Evolutionary conservation across 2,329 filamentous ascomycete genomes (phyloP).

Genomic region (Diaporthe aspalathi): DNA sequence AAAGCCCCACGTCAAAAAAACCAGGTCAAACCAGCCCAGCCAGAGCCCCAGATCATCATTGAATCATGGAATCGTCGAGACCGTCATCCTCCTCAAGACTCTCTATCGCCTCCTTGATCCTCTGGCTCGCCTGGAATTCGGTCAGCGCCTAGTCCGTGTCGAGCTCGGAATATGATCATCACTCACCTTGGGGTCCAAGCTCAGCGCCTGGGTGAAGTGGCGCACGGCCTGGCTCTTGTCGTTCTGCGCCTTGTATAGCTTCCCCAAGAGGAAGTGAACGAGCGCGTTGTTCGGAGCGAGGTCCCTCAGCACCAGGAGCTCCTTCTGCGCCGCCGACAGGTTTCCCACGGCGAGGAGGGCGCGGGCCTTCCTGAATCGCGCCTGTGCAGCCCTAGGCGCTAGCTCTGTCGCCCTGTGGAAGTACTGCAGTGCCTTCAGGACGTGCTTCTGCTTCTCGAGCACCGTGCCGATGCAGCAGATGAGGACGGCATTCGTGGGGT

Average conservation of each 20-base stretch:
- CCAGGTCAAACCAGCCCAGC: background rate
- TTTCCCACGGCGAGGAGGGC: constrained; percentile 81
- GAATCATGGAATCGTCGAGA: constrained; percentile 74
- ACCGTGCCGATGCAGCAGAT: constrained; percentile 93
- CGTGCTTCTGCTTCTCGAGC: constrained; percentile 88
- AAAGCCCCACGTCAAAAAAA: background rate
- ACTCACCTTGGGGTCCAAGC: constrained; percentile 93
- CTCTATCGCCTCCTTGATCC: constrained; percentile 98
- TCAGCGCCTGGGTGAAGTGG: constrained; percentile 94
- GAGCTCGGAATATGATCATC: background rate
- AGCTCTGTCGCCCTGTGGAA: constrained; percentile 87
- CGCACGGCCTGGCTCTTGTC: constrained; percentile 85
- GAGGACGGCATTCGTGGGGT: constrained; percentile 92
- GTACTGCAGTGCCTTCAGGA: constrained; percentile 79
- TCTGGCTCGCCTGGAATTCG: constrained; percentile 77
- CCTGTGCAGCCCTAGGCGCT: constrained; percentile 82
- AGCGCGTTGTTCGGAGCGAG: constrained; percentile 94
- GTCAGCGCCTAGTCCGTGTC: background rate
- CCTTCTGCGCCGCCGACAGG: constrained; percentile 78
- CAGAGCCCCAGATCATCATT: constrained; percentile 51
- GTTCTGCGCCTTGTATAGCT: constrained; percentile 79
- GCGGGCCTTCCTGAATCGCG: constrained; percentile 92
- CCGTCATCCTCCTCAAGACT: constrained; percentile 84
- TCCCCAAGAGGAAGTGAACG: constrained; percentile 93
- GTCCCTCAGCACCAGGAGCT: constrained; percentile 89